Conservation (phyloP, 768 basidiomycete genomes). For the Tulasnella calospora region DNA sequence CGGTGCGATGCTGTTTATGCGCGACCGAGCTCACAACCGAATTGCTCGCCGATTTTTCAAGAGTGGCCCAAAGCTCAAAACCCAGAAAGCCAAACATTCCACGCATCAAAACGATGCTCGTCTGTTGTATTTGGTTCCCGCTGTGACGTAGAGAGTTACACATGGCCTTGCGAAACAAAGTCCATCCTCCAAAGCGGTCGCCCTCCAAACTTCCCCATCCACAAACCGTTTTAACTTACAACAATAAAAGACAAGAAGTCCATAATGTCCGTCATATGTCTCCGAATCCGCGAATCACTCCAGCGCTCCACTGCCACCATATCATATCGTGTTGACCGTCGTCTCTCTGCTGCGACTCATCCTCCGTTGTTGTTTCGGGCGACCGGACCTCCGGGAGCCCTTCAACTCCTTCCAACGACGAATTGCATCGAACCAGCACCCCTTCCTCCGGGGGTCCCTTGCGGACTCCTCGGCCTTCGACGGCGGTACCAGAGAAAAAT, state of each 20-base stretch:
- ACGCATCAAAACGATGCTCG: too few relatives aligned
- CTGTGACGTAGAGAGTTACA: too few relatives aligned
- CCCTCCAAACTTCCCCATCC: not conserved
- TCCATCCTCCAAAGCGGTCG: too few relatives aligned
- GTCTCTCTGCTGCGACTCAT: not conserved
- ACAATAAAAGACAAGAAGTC: not conserved
- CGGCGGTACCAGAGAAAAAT: not conserved
- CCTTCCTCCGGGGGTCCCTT: conserved; percentile 18
- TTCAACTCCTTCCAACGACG: not conserved
- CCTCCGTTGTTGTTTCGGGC: too few relatives aligned
- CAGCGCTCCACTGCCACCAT: conserved; percentile 29
- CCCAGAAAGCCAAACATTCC: too few relatives aligned
- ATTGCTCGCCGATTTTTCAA: too few relatives aligned
- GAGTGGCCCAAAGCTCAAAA: too few relatives aligned
- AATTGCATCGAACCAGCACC: not conserved
- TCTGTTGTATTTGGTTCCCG: too few relatives aligned
- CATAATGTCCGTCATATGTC: conserved; percentile 2
- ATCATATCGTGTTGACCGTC: conserved; percentile 25
- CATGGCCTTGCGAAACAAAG: too few relatives aligned
- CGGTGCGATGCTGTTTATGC: too few relatives aligned
- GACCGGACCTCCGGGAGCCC: not conserved
- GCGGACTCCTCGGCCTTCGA: not conserved
- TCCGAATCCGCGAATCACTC: conserved; percentile 17
- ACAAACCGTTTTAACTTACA: not conserved
- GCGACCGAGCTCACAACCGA: too few relatives aligned